phyloP scores from a whole-genome alignment of 495 filamentous ascomycete genomes.

The Bathelium albidoporum region DNA sequence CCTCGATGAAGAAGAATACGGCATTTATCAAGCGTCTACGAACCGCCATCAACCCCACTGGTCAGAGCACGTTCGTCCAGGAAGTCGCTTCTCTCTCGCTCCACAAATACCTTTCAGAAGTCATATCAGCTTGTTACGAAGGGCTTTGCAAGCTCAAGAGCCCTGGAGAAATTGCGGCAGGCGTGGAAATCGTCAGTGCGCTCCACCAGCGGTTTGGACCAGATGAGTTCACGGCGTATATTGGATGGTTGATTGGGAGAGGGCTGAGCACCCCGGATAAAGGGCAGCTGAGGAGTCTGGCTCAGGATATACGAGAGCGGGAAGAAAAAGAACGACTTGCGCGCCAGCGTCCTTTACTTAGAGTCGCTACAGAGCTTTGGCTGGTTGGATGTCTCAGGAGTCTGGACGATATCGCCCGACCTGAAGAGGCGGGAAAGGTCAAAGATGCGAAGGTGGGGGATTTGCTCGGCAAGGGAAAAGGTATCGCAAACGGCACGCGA shows the following conservation, averaged over 20 bases:
- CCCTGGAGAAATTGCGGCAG: constrained; percentile 78
- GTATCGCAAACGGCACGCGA: constrained; percentile 30
- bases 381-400: constrained; percentile 79
- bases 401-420: constrained; percentile 75
- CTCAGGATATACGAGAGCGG: constrained; percentile 74
- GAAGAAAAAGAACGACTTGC: constrained; percentile 90
- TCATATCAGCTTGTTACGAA: constrained; percentile 96
- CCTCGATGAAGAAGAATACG: constrained; percentile 97
- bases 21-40: constrained; percentile 96
- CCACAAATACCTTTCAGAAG: constrained; percentile 95
- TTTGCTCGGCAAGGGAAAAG: constrained; percentile 43
- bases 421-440: constrained; percentile 63
- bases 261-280: constrained; percentile 90
- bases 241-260: constrained; percentile 88
- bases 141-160: constrained; percentile 86
- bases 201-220: constrained; percentile 94
- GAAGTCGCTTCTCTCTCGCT: constrained; percentile 88
- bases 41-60: constrained; percentile 71
- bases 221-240: constrained; percentile 75
- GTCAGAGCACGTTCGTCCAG: constrained; percentile 71
- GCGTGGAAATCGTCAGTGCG: constrained; percentile 85
- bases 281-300: constrained; percentile 64
- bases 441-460: constrained; percentile 45
- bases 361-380: constrained; percentile 93
- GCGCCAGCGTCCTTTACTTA: constrained; percentile 75